Evolutionary conservation across 1,284 basidiomycete species (phyloP).

Genomic region (Heliocybe sulcata): DNA sequence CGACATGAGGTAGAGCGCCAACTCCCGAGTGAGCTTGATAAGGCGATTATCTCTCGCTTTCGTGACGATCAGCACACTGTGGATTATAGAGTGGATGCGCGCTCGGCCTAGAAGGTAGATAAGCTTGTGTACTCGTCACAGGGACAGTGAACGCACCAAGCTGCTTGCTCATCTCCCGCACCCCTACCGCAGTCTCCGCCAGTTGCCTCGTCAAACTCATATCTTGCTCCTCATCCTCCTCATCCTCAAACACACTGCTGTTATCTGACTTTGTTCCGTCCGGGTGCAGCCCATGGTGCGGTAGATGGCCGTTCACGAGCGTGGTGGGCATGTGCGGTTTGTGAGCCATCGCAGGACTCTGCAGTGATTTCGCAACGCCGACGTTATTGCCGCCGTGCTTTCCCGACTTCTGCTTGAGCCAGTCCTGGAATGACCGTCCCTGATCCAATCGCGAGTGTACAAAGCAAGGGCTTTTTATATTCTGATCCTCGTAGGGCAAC

Average conservation of each 20-base stretch:
- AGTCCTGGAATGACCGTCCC: constrained; percentile 64
- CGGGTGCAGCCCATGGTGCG: constrained; percentile 10
- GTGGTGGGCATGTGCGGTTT: constrained; percentile 11
- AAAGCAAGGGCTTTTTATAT: constrained; percentile 70
- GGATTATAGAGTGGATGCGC: constrained; percentile 85
- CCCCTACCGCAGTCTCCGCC: constrained; percentile 95
- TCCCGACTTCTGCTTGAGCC: constrained; percentile 45
- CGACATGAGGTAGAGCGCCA: constrained; percentile 92
- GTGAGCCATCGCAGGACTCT: constrained; percentile 19
- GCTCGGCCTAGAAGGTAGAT: constrained; percentile 65
- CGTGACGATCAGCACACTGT: constrained; percentile 93
- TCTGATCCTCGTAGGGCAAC: constrained; percentile 22
- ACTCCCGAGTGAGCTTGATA: constrained; percentile 90
- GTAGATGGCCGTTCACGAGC: constrained; percentile 11
- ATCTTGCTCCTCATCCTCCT: constrained; percentile 62
- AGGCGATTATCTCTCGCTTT: constrained; percentile 97
- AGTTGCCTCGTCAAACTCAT: constrained; percentile 85
- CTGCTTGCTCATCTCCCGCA: constrained; percentile 98
- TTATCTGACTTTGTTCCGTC: constrained; percentile 14
- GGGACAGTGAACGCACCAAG: constrained; percentile 58
- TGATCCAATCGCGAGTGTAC: constrained; percentile 82
- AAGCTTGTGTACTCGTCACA: constrained; percentile 7
- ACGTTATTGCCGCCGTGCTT: constrained; percentile 30
- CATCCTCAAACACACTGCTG: constrained; percentile 22
- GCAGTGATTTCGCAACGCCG: constrained; percentile 41